Conservation (phyloP, 495 filamentous ascomycete species). For the Aspergillus incahuasiensis region DNA sequence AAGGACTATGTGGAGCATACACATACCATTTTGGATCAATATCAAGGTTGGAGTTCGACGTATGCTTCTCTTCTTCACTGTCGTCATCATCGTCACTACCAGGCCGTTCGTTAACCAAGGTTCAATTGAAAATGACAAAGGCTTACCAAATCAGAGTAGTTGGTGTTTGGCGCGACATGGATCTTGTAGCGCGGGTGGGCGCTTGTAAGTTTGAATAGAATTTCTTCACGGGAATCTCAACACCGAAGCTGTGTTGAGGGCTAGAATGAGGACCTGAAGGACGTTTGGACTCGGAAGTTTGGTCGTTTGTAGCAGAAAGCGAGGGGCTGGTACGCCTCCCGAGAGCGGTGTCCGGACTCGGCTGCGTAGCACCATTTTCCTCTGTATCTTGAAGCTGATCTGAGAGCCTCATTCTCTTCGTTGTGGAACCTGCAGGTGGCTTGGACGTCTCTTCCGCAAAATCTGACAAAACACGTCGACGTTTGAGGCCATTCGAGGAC, state of each 20-base stretch:
- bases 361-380: constrained; percentile 9
- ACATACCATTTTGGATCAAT: constrained; percentile 26
- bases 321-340: constrained; percentile 1
- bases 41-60: constrained; percentile 14
- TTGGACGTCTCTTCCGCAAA: not conserved
- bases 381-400: constrained; percentile 26
- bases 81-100: constrained; percentile 11
- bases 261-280: not conserved
- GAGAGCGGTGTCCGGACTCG: not conserved
- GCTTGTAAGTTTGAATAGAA: constrained; percentile 4
- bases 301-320: not conserved
- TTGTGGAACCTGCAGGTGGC: not conserved
- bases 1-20: not conserved
- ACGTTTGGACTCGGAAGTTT: not conserved
- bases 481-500: constrained; percentile 10
- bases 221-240: constrained; percentile 31
- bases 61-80: constrained; percentile 4
- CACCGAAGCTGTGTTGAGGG: constrained; percentile 6
- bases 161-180: constrained; percentile 25
- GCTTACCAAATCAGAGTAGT: constrained; percentile 21
- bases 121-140: not conserved
- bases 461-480: constrained; percentile 6
- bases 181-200: constrained; percentile 27
- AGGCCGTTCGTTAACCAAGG: not conserved
- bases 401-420: constrained; percentile 31